A percentile compares a stretch with the other conserved stretches of the same genome.
Conservation (phyloP, 768 basidiomycete genomes). For the Suillus cothurnatus region DNA sequence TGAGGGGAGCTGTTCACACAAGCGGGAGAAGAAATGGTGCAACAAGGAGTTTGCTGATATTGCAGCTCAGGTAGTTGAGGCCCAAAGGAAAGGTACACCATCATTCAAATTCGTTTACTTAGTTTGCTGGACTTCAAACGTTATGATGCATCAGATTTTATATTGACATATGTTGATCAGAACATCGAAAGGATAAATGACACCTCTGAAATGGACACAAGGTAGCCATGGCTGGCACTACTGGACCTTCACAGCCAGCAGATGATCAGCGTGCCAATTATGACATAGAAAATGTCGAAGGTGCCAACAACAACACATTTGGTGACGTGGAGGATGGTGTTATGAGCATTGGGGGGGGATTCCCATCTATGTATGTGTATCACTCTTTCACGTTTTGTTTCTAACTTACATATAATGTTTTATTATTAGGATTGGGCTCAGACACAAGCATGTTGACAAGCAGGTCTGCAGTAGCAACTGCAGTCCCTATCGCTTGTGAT, state of each 20-base stretch:
- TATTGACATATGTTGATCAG: background rate
- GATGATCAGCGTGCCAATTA: background rate
- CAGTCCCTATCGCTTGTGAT: background rate
- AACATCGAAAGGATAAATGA: background rate
- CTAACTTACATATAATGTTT: background rate
- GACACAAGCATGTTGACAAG: background rate
- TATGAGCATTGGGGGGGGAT: background rate
- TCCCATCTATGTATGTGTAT: background rate
- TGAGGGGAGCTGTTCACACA: conserved; percentile 1
- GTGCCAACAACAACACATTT: background rate
- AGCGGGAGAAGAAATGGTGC: background rate
- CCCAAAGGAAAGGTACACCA: background rate
- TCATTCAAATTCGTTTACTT: background rate
- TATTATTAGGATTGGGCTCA: background rate
- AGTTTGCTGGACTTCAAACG: background rate
- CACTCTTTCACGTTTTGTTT: background rate
- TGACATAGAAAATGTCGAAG: background rate
- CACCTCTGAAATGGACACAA: background rate
- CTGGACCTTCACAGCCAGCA: background rate
- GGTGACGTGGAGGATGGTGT: background rate
- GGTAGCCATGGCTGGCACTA: background rate
- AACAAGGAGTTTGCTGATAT: conserved; percentile 4
- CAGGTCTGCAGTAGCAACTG: background rate
- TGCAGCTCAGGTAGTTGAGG: background rate
- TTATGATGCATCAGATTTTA: background rate